These are phyloP conservation scores for Oehlia diaphana DNA, from an alignment of 192 early-diverging fungal genomes.

Conservation along the genomic window DNA sequence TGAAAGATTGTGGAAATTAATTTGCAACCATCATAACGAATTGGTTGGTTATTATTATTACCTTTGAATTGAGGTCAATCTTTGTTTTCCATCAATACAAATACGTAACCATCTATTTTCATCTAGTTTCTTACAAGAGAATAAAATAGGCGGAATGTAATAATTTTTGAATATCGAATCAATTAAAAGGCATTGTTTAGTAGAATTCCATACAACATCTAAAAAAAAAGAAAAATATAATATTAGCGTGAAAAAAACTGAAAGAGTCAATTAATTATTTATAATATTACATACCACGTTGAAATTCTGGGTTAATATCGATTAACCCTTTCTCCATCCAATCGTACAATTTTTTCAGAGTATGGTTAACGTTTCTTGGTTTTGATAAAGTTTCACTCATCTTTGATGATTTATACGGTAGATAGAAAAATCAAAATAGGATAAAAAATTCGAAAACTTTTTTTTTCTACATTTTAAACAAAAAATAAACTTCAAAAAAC, in stretches of 20 bases:
- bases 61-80: constrained; percentile 35
- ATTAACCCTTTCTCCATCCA: constrained; percentile 2
- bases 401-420: neutral
- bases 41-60: neutral
- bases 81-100: constrained; percentile 35
- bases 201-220: neutral
- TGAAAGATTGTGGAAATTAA: neutral
- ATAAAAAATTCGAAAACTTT: neutral
- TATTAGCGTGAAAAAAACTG: neutral
- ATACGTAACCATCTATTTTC: constrained; percentile 7
- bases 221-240: neutral
- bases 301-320: neutral
- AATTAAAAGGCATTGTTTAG: constrained; percentile 30
- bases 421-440: neutral
- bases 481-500: too few relatives aligned
- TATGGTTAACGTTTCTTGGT: constrained; percentile 21
- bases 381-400: neutral
- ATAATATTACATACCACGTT: neutral
- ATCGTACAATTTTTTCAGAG: neutral
- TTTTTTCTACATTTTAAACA: too few relatives aligned
- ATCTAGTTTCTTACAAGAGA: constrained; percentile 21
- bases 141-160: constrained; percentile 34
- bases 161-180: constrained; percentile 37
- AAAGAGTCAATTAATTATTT: too few relatives aligned
- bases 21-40: neutral